Percentiles rank a stretch among this genome's conserved stretches.
Evolutionary conservation across 2,329 filamentous ascomycete species (phyloP).

Genomic region (Colletotrichum eremochloae): DNA sequence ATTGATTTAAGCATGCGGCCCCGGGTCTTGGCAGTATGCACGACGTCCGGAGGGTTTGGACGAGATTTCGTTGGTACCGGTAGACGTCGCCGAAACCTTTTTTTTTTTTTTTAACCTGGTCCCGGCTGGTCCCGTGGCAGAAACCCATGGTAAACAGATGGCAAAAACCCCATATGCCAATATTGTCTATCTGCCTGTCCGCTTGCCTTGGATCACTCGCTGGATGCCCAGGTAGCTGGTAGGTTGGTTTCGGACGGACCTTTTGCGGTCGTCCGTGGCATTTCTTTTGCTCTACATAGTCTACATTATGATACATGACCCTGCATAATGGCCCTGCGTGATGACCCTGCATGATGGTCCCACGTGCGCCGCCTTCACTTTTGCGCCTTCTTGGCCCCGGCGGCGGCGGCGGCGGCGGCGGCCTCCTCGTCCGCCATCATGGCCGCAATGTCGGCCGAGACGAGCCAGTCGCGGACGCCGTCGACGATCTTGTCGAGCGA

Average conservation of each 20-base stretch:
- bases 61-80: not conserved
- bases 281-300: not conserved
- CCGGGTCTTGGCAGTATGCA: conserved; percentile 27
- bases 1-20: conserved; percentile 22
- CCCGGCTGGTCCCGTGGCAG: not conserved
- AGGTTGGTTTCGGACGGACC: not conserved
- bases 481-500: conserved; percentile 82
- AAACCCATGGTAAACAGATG: not conserved
- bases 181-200: too few relatives aligned
- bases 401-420: conserved; percentile 47
- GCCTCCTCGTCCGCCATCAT: conserved; percentile 74
- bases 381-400: conserved; percentile 38
- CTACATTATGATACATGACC: conserved; percentile 27
- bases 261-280: too few relatives aligned
- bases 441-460: conserved; percentile 79
- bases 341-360: not conserved
- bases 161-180: not conserved
- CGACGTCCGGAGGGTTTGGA: conserved; percentile 17
- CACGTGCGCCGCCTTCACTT: conserved; percentile 15
- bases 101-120: too few relatives aligned
- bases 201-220: not conserved
- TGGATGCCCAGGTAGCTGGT: too few relatives aligned
- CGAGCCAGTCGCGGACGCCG: conserved; percentile 82
- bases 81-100: not conserved
- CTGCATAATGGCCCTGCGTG: too few relatives aligned